These are phyloP conservation scores for Colletotrichum sp. DNA, from an alignment of 2,329 filamentous ascomycete species.

Conservation along the genomic window DNA sequence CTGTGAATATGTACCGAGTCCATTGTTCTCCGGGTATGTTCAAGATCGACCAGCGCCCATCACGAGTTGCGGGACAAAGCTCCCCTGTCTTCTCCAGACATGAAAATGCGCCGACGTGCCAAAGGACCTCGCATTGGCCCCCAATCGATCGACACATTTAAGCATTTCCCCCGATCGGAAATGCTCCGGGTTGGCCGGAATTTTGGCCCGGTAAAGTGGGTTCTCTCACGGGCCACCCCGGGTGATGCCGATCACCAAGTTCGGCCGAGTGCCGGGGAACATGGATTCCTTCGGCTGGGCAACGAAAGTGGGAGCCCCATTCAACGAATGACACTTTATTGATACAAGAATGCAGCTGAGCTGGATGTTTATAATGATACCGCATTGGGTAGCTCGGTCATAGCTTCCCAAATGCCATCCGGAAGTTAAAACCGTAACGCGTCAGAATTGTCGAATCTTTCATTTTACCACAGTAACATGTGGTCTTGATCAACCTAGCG, in stretches of 20 bases:
- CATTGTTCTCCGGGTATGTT: not conserved
- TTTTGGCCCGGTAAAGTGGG: not conserved
- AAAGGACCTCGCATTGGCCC: not conserved
- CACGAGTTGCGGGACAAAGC: not conserved
- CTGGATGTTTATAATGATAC: not conserved
- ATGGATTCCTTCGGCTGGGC: not conserved
- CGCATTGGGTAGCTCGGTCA: not conserved
- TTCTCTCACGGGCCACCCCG: not conserved
- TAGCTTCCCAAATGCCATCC: not conserved
- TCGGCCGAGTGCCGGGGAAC: not conserved
- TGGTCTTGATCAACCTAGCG: not conserved
- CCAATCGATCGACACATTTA: not conserved
- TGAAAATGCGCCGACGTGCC: not conserved
- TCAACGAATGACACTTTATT: not conserved
- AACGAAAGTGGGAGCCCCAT: not conserved
- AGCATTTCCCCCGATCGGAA: not conserved
- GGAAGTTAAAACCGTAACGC: not conserved
- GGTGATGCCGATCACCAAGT: not conserved
- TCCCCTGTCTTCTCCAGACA: not conserved
- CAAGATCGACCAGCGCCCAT: not conserved
- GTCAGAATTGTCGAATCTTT: not conserved
- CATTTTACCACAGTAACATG: not conserved
- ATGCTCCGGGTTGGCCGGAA: not conserved
- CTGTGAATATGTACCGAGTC: not conserved
- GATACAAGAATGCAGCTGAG: not conserved